Percentiles rank a stretch among this genome's conserved stretches.
phyloP scores from a whole-genome alignment of 2,329 filamentous ascomycete species.

The Fusarium cyanostomum region DNA sequence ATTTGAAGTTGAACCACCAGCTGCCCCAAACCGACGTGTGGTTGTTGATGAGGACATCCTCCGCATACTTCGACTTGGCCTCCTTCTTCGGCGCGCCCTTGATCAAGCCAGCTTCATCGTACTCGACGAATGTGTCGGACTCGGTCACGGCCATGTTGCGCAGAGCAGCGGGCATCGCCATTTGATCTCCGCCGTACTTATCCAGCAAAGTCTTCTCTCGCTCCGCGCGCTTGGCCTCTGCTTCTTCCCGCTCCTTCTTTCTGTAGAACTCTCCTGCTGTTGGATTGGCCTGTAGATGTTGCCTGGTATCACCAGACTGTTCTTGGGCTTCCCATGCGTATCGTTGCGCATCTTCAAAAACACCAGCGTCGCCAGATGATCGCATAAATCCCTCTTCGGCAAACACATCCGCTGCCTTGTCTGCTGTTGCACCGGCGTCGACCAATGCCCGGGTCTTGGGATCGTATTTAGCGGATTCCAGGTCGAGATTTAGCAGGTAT shows the following conservation, averaged over 20 bases:
- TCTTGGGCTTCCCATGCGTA: conserved; percentile 98
- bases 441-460: conserved; percentile 94
- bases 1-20: conserved; percentile 96
- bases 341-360: conserved; percentile 87
- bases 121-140: conserved; percentile 90
- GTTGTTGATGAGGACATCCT: conserved; percentile 89
- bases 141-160: conserved; percentile 76
- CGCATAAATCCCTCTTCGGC: conserved; percentile 94
- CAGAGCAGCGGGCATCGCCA: conserved; percentile 66
- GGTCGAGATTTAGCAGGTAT: conserved; percentile 92
- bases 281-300: conserved; percentile 95
- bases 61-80: conserved; percentile 89
- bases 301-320: conserved; percentile 76
- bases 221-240: conserved; percentile 72
- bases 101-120: conserved; percentile 88
- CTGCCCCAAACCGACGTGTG: conserved; percentile 94
- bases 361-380: conserved; percentile 87
- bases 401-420: conserved; percentile 82
- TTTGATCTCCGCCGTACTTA: conserved; percentile 79
- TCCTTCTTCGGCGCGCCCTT: conserved; percentile 83
- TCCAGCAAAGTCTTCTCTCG: conserved; percentile 77
- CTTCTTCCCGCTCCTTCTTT: conserved; percentile 81
- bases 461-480: conserved; percentile 97
- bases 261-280: conserved; percentile 88
- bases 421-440: conserved; percentile 80